Conservation (phyloP, 106 monocot species). For the Platanthera zijinensis region DNA sequence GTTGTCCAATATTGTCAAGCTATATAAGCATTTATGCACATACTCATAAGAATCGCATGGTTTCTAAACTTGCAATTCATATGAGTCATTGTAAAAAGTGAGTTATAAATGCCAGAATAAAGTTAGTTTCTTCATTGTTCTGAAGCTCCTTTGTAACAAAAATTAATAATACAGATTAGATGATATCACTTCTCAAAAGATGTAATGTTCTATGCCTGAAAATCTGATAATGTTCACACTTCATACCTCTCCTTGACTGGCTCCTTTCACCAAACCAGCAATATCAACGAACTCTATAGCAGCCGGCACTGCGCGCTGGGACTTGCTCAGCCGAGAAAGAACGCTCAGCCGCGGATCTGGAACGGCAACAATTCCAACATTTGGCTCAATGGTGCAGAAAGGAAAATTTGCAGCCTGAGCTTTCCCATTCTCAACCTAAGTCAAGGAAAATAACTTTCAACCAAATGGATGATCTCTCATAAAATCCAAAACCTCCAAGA, state of each 20-base stretch:
- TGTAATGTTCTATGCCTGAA: neutral
- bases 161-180: neutral
- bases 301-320: slow-evolving; percentile 59
- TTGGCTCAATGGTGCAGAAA: slow-evolving; percentile 96
- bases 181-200: neutral
- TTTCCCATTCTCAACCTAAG: slow-evolving; percentile 98
- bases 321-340: slow-evolving; percentile 79
- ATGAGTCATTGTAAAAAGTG: neutral
- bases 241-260: slow-evolving; percentile 96
- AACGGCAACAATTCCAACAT: slow-evolving; percentile 90
- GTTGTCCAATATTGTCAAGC: neutral
- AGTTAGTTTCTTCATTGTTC: too few species aligned
- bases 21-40: neutral
- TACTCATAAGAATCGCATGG: neutral
- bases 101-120: neutral
- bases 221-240: neutral
- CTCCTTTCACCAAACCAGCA: slow-evolving; percentile 95
- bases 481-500: neutral
- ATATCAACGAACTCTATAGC: slow-evolving; percentile 96
- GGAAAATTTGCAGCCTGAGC: slow-evolving; percentile 99
- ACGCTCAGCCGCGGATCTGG: slow-evolving; percentile 78
- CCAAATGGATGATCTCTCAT: neutral
- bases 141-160: neutral
- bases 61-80: neutral
- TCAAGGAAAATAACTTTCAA: slow-evolving; percentile 37